Evolutionary conservation across 306 rosid species (phyloP).

Genomic region (Cucumis melo): DNA sequence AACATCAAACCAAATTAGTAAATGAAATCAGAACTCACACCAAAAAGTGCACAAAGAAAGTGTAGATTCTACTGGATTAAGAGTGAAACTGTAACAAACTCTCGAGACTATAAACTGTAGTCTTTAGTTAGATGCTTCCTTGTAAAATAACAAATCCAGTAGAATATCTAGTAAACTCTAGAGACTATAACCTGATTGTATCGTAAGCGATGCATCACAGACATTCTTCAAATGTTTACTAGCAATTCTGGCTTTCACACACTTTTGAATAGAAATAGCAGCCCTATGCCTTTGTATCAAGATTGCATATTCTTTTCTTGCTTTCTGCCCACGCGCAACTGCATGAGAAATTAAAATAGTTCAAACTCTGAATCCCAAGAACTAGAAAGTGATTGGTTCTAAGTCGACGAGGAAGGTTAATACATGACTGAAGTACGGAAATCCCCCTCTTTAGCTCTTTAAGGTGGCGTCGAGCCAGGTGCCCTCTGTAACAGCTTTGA

Average conservation of each 20-base stretch:
- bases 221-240: constrained; percentile 33
- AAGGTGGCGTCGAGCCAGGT: constrained; percentile 57
- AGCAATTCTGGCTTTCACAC: constrained; percentile 35
- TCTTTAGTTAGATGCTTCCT: neutral
- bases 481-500: constrained; percentile 96
- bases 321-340: constrained; percentile 72
- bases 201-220: constrained; percentile 45
- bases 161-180: neutral
- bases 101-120: neutral
- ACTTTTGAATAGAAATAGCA: constrained; percentile 58
- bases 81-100: neutral
- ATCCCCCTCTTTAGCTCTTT: constrained; percentile 63
- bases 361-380: constrained; percentile 3
- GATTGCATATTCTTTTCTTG: constrained; percentile 50
- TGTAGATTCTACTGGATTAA: neutral
- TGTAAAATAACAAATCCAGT: neutral
- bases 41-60: neutral
- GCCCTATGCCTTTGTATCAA: constrained; percentile 59
- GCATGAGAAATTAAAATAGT: constrained; percentile 20
- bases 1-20: constrained; percentile 11
- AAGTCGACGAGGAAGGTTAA: constrained; percentile 3
- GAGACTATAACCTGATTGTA: constrained; percentile 53
- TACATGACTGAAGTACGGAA: constrained; percentile 80
- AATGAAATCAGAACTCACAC: neutral
- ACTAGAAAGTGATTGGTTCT: constrained; percentile 15